phyloP scores from a whole-genome alignment of 73 alveolate genomes.

The Effrenium voratum region DNA sequence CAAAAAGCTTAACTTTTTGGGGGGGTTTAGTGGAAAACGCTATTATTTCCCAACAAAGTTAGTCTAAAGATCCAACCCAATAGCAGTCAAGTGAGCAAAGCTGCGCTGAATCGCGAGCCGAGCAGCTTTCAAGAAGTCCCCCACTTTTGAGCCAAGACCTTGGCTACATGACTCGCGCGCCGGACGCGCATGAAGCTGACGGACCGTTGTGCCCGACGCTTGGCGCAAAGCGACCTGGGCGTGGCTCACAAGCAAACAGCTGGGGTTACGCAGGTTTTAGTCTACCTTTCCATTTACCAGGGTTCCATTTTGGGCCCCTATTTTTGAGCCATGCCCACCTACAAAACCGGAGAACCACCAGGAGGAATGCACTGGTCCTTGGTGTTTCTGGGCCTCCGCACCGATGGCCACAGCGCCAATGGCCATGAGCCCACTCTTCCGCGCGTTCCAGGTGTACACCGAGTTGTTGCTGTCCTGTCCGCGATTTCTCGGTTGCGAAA shows the following conservation, averaged over 20 bases:
- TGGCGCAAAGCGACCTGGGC: not conserved
- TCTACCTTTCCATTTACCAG: not conserved
- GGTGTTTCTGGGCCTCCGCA: not conserved
- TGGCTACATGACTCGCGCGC: not conserved
- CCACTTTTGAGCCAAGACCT: not conserved
- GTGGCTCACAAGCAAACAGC: not conserved
- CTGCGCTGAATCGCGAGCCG: too few relatives aligned
- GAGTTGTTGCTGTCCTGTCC: not conserved
- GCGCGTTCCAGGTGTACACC: too few relatives aligned
- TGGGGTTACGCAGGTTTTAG: not conserved
- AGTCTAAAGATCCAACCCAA: not conserved
- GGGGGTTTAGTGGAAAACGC: not conserved
- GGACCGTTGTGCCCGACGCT: not conserved
- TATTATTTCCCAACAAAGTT: not conserved
- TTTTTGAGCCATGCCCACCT: not conserved
- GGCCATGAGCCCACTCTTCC: not conserved
- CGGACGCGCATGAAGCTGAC: not conserved
- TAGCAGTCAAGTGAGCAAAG: not conserved
- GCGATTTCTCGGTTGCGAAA: not conserved
- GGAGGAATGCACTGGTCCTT: not conserved
- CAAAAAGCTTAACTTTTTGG: not conserved
- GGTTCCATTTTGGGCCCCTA: not conserved
- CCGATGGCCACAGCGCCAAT: conserved; percentile 19
- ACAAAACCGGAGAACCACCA: not conserved
- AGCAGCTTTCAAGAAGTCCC: not conserved